Evolutionary conservation across 768 basidiomycete species (phyloP).

Genomic region (Podaxis carcinomalis): DNA sequence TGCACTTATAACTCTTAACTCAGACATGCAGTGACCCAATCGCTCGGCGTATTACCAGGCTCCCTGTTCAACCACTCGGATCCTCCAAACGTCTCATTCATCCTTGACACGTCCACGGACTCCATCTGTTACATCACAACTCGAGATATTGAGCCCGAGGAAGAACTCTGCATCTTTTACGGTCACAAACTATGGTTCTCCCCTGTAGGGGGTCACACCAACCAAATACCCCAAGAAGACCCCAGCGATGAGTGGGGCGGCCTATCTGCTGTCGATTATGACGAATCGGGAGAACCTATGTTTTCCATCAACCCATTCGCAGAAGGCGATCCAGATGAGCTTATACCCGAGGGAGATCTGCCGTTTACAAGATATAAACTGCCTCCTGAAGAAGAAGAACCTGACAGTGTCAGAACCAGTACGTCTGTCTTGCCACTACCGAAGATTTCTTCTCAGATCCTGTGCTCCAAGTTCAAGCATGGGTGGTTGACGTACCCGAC

Average conservation of each 20-base stretch:
- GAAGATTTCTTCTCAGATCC: not conserved
- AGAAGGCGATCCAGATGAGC: slow-evolving; percentile 37
- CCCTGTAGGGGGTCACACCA: slow-evolving; percentile 22
- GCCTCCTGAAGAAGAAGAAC: slow-evolving; percentile 59
- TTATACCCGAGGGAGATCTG: slow-evolving; percentile 53
- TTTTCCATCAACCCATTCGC: slow-evolving; percentile 23
- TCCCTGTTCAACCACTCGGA: slow-evolving; percentile 80
- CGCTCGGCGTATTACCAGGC: slow-evolving; percentile 34
- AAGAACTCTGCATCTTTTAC: slow-evolving; percentile 81
- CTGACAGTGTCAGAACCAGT: slow-evolving; percentile 55
- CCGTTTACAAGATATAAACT: slow-evolving; percentile 64
- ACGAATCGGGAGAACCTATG: slow-evolving; percentile 12
- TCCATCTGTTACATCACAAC: slow-evolving; percentile 61
- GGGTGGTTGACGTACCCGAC: slow-evolving; percentile 74
- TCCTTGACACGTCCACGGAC: slow-evolving; percentile 45
- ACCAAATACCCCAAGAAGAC: slow-evolving; percentile 8
- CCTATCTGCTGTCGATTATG: slow-evolving; percentile 24
- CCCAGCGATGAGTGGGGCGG: slow-evolving; percentile 45
- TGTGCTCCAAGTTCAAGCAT: slow-evolving; percentile 52
- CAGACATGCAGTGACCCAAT: not conserved
- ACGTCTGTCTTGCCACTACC: slow-evolving; percentile 14
- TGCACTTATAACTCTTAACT: slow-evolving; percentile 6
- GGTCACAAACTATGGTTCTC: slow-evolving; percentile 65
- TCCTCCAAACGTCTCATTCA: slow-evolving; percentile 66
- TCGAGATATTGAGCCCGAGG: slow-evolving; percentile 47